A percentile compares a stretch with the other conserved stretches of the same genome.
phyloP scores from a whole-genome alignment of 1,284 basidiomycete genomes.

The Irpex lacteus region DNA sequence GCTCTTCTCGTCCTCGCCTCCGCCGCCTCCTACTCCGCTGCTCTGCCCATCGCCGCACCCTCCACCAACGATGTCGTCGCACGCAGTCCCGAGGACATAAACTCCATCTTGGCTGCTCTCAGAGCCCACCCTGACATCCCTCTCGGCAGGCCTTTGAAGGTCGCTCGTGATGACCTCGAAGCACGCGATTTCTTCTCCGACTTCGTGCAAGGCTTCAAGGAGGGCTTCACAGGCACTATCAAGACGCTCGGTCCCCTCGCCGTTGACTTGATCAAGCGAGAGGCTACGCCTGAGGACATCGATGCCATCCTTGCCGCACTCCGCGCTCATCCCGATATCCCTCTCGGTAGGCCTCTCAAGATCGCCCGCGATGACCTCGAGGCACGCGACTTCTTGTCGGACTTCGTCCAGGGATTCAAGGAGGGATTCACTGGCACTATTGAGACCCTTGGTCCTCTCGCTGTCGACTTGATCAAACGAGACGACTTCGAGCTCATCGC shows the following conservation, averaged over 20 bases:
- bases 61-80: not conserved
- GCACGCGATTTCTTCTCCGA: slow-evolving; percentile 3
- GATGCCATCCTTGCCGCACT: not conserved
- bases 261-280: slow-evolving; percentile 1
- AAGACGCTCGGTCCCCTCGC: not conserved
- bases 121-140: too few relatives aligned
- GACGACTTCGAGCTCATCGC: slow-evolving; percentile 9
- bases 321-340: not conserved
- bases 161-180: not conserved
- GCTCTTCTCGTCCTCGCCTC: slow-evolving; percentile 4
- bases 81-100: too few relatives aligned
- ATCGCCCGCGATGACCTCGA: not conserved
- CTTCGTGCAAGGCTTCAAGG: slow-evolving; percentile 7
- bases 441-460: slow-evolving; percentile 7
- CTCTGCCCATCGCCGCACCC: not conserved
- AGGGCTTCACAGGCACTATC: slow-evolving; percentile 6
- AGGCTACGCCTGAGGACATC: too few relatives aligned
- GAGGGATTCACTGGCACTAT: slow-evolving; percentile 9
- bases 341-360: not conserved
- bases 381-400: slow-evolving; percentile 6
- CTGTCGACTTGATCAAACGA: not conserved
- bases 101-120: too few relatives aligned
- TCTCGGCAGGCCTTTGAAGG: too few relatives aligned
- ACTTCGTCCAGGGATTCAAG: slow-evolving; percentile 10
- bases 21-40: not conserved